Base-by-base conservation (phyloP, 257 asterid genomes). In the Nicotiana noctiflora region DNA sequence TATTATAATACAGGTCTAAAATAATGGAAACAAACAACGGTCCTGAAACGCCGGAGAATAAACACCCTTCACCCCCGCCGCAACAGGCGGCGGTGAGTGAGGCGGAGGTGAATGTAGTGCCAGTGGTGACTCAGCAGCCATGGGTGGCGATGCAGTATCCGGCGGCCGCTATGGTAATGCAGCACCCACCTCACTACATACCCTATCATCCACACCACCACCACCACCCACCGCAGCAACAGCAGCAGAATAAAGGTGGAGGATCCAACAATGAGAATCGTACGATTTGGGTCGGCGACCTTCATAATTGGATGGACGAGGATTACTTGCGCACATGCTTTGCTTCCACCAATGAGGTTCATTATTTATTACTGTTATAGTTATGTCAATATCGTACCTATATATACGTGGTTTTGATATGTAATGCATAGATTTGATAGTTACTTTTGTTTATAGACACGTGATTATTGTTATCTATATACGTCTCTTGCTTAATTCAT, bases 261-360 rank as follows among this genome's bases (percentile, higher is more conserved):
- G 94, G 94, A 87, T 88, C 93, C 80, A 89, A 86, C 72, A 95
- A 90, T 7, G 97, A 91, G 82, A 94, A 94, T 83, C 89, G 91
- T 75, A 94, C 98, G 85, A 87, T 94, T 91, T 94, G 98, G 98
- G 92, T 94, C 2, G 98, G 98, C 0, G 98, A 94, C 89, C 93
- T 94, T 23, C 93, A 89, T 57, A 86, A 81, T 82, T 94, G 98
- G 98, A 94, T 94, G 98, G 98, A 93, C 80, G 98, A 94, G 90
- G 98, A 94, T 87, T 94, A 94, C 81, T 91, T 94, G 66, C 91
- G 96, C 17, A 91, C 57, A 88, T 94, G 98, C 93, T 94, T 94
- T 37, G 95, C 94, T 85, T 83, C 97, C 31, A 89, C 96, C 25
- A 93, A 94, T 57, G 97, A 91, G 97, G 98, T 94, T 84, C 56